Evolutionary conservation across 108 stramenopile genomes (phyloP).

Genomic region (Nannochloropsis salina): DNA sequence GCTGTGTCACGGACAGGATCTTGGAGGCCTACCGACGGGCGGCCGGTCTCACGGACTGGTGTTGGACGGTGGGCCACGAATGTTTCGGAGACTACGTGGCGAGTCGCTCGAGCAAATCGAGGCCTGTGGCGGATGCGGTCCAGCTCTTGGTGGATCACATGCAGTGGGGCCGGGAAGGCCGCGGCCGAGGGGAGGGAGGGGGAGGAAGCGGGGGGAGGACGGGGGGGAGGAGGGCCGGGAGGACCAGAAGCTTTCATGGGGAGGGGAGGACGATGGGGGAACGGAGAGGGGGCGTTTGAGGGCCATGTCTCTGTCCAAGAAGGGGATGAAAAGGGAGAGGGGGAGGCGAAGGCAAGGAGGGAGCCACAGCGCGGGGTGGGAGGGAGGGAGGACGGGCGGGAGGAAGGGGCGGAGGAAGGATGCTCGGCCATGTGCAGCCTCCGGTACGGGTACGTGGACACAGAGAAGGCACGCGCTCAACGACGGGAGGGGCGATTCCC

Average conservation of each 20-base stretch:
- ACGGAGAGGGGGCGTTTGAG: too few relatives aligned
- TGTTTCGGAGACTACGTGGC: slow-evolving; percentile 49
- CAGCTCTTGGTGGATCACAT: slow-evolving; percentile 6
- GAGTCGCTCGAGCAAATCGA: not conserved
- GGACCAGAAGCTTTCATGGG: too few relatives aligned
- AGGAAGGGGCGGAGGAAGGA: not conserved
- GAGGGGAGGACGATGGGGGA: too few relatives aligned
- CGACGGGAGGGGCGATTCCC: not conserved
- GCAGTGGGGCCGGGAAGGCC: not conserved
- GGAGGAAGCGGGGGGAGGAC: not conserved
- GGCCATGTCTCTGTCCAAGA: not conserved
- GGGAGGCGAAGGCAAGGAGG: too few relatives aligned
- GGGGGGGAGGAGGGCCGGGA: not conserved
- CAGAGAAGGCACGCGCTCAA: not conserved
- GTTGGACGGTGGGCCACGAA: slow-evolving; percentile 44
- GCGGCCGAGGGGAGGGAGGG: not conserved
- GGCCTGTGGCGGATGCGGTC: not conserved
- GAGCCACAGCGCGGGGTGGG: not conserved
- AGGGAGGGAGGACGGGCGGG: not conserved
- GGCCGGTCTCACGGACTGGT: slow-evolving; percentile 43
- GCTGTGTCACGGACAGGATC: slow-evolving; percentile 36
- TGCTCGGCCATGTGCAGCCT: not conserved
- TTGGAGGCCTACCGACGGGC: slow-evolving; percentile 28
- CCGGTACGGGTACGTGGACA: not conserved
- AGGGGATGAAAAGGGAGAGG: not conserved